A percentile compares a stretch with the other conserved stretches of the same genome.
Conservation (phyloP, 768 basidiomycete species). For the Boletus rubroflammeus region DNA sequence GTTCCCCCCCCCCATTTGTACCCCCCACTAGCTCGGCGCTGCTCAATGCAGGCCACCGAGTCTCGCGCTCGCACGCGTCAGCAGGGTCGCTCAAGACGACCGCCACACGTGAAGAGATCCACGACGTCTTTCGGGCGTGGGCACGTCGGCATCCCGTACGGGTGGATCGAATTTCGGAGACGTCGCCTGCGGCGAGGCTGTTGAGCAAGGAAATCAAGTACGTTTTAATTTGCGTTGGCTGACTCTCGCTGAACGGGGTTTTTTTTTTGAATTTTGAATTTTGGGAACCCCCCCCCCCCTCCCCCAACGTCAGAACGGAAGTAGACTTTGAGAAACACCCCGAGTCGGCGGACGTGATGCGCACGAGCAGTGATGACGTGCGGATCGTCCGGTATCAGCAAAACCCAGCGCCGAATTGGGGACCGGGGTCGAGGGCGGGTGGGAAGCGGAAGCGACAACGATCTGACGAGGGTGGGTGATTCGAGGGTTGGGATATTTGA, state of each 20-base stretch:
- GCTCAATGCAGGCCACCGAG: conserved; percentile 75
- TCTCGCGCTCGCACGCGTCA: conserved; percentile 89
- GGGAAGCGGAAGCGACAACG: conserved; percentile 33
- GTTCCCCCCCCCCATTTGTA: no score
- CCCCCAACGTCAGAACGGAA: conserved; percentile 32
- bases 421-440: conserved; percentile 69
- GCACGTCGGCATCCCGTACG: conserved; percentile 79
- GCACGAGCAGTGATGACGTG: conserved; percentile 54
- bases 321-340: conserved; percentile 82
- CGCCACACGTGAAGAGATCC: conserved; percentile 64
- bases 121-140: conserved; percentile 85
- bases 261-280: not conserved
- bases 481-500: no score
- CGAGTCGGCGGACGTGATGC: conserved; percentile 43
- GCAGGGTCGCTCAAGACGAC: conserved; percentile 90
- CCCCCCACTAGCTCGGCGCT: conserved; percentile 67
- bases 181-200: conserved; percentile 65
- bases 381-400: conserved; percentile 87
- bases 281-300: no score
- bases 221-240: conserved; percentile 20
- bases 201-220: conserved; percentile 69
- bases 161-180: conserved; percentile 74
- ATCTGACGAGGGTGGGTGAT: conserved; percentile 17
- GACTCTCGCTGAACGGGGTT: not conserved
- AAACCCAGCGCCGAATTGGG: conserved; percentile 93